These are phyloP conservation scores for Plectosphaerella plurivora DNA, from an alignment of 2,329 filamentous ascomycete species.

Conservation along the genomic window DNA sequence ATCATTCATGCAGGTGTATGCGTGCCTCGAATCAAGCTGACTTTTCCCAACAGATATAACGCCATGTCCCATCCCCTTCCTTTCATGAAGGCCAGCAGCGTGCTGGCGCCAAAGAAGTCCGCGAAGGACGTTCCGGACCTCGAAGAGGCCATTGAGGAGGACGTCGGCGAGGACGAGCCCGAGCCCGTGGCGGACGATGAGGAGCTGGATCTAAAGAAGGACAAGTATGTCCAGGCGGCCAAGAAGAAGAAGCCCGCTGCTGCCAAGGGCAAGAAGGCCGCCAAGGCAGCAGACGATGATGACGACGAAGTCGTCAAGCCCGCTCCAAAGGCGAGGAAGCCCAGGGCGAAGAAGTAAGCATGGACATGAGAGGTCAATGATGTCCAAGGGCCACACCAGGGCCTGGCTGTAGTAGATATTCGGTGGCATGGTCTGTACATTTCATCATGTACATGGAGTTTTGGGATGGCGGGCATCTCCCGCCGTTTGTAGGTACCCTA, in stretches of 20 bases:
- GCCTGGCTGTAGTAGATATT: no score
- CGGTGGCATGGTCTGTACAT: no score
- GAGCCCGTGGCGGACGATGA: constrained; percentile 66
- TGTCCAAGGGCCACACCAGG: no score
- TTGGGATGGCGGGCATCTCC: no score
- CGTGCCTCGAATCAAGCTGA: neutral
- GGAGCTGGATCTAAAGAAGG: constrained; percentile 81
- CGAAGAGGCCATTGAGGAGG: constrained; percentile 93
- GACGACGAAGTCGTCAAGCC: constrained; percentile 37
- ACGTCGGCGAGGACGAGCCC: constrained; percentile 60
- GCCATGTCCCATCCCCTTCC: constrained; percentile 77
- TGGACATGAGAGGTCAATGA: no score
- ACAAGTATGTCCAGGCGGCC: constrained; percentile 92
- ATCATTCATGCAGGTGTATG: neutral
- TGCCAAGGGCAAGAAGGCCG: constrained; percentile 31
- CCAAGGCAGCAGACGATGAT: constrained; percentile 30
- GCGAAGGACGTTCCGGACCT: constrained; percentile 81
- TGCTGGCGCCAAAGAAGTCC: constrained; percentile 66
- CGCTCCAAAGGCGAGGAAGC: constrained; percentile 26
- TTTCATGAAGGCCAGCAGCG: constrained; percentile 88
- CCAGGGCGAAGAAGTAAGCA: constrained; percentile 40
- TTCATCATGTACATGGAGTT: no score
- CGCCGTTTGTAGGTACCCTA: no score
- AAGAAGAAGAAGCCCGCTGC: constrained; percentile 59
- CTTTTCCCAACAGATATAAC: constrained; percentile 65